Conservation (phyloP, 768 basidiomycete species). For the Gloeostereum incarnatum region DNA sequence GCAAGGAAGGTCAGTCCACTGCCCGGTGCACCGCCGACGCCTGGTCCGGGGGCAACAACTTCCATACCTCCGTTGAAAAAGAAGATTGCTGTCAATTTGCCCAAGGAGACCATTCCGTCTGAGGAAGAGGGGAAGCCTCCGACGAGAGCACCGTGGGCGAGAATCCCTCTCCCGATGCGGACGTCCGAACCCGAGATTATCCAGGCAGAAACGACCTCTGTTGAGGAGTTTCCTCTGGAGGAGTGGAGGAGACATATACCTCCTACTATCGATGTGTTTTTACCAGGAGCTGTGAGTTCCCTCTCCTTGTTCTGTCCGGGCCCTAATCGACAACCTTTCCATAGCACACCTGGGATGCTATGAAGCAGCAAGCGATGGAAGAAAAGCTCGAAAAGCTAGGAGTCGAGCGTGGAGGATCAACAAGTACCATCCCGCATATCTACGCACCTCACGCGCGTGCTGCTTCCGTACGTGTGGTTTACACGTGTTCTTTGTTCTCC, state of each 20-base stretch:
- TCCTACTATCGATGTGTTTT: conserved; percentile 65
- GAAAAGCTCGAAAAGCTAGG: conserved; percentile 76
- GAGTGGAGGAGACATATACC: conserved; percentile 49
- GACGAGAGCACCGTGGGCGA: conserved; percentile 46
- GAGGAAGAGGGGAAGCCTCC: conserved; percentile 30
- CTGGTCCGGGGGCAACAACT: conserved; percentile 5
- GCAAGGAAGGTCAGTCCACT: conserved; percentile 68
- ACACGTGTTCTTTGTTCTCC: conserved; percentile 13
- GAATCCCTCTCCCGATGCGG: conserved; percentile 36
- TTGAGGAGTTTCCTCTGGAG: conserved; percentile 59
- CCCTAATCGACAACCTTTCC: no score
- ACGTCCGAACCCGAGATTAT: conserved; percentile 13
- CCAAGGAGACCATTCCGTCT: conserved; percentile 48
- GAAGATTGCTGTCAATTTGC: conserved; percentile 64
- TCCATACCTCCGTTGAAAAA: conserved; percentile 34
- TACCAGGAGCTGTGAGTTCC: conserved; percentile 64
- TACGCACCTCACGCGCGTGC: conserved; percentile 75
- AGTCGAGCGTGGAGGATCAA: conserved; percentile 55
- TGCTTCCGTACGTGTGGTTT: conserved; percentile 58
- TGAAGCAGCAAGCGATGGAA: conserved; percentile 67
- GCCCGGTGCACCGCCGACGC: conserved; percentile 22
- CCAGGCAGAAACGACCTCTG: conserved; percentile 29
- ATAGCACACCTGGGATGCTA: conserved; percentile 66
- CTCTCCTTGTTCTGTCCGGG: conserved; percentile 4
- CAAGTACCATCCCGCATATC: conserved; percentile 47